These are phyloP conservation scores for Oryza brachyantha DNA, from an alignment of 176 grass and related monocot genomes.

Conservation along the genomic window DNA sequence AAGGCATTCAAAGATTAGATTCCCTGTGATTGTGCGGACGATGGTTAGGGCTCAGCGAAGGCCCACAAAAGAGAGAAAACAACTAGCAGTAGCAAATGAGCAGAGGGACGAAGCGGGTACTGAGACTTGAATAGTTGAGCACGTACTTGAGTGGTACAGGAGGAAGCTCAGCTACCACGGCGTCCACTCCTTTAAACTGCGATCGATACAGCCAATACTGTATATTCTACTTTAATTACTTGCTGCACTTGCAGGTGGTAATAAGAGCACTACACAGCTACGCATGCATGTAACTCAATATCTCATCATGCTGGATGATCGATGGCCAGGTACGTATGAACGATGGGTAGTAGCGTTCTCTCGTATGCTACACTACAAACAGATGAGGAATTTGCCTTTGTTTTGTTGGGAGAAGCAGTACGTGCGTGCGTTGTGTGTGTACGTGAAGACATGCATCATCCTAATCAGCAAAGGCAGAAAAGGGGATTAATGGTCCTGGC, in stretches of 20 bases:
- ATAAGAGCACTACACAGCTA: background rate
- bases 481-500: background rate
- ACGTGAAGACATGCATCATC: conserved; percentile 13
- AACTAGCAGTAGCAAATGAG: background rate
- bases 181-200: background rate
- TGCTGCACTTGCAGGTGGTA: background rate
- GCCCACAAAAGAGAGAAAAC: background rate
- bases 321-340: too few species aligned
- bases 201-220: too few species aligned
- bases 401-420: background rate
- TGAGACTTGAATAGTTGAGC: conserved; percentile 16
- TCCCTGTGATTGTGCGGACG: conserved; percentile 37
- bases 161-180: background rate
- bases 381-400: background rate
- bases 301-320: background rate
- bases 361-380: background rate
- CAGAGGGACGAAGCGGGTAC: background rate
- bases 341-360: too few species aligned
- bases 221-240: background rate
- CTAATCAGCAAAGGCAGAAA: background rate
- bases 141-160: background rate
- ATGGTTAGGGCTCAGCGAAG: background rate
- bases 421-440: background rate
- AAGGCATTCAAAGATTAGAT: conserved; percentile 42
- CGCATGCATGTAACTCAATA: background rate